Evolutionary conservation across 2,329 filamentous ascomycete species (phyloP).

Genomic region (Fusarium sp.): DNA sequence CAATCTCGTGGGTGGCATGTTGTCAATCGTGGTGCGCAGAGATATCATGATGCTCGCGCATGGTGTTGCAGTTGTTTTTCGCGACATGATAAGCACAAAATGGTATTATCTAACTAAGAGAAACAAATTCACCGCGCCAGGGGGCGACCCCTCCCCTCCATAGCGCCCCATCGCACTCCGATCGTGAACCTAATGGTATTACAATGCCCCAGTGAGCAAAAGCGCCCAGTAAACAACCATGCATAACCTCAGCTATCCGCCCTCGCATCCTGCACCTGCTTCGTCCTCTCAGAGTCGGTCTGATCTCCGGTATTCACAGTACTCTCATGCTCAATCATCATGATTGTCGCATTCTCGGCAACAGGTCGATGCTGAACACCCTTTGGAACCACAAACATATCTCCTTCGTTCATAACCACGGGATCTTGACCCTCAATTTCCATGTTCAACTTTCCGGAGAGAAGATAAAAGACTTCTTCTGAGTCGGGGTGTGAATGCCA

Average conservation of each 20-base stretch:
- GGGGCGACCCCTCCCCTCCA: not conserved
- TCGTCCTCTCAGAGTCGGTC: conserved; percentile 38
- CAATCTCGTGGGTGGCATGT: not conserved
- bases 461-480: conserved; percentile 55
- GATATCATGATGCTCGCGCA: not conserved
- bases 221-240: not conserved
- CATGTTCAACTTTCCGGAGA: conserved; percentile 50
- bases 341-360: conserved; percentile 49
- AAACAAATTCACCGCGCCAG: not conserved
- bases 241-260: not conserved
- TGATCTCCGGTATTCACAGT: conserved; percentile 48
- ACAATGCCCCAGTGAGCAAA: not conserved
- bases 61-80: not conserved
- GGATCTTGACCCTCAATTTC: conserved; percentile 47
- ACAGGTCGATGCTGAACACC: conserved; percentile 53
- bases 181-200: not conserved
- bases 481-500: conserved; percentile 55
- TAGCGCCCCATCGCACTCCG: not conserved
- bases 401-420: conserved; percentile 46
- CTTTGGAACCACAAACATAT: conserved; percentile 51
- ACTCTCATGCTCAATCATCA: conserved; percentile 53
- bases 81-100: not conserved
- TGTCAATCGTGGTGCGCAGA: not conserved
- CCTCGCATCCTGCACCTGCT: conserved; percentile 33
- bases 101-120: not conserved